These are phyloP conservation scores for Pachyrhizus erosus DNA, from an alignment of 306 rosid genomes.

Conservation along the genomic window DNA sequence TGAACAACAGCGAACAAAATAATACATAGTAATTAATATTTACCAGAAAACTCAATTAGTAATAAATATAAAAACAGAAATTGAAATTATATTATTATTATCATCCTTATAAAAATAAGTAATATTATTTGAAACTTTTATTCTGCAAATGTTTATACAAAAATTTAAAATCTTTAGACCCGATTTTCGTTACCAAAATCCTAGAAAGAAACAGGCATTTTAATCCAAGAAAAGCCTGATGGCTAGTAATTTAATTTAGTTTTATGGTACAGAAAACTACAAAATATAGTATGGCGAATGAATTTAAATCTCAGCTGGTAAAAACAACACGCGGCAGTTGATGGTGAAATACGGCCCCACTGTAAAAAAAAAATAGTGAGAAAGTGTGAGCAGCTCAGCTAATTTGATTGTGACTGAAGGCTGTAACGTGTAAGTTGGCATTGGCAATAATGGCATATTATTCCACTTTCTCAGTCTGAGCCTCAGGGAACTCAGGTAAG, in stretches of 20 bases:
- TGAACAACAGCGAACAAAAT: neutral
- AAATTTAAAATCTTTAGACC: neutral
- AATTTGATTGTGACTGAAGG: conserved; percentile 21
- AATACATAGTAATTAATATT: neutral
- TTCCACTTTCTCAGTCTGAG: conserved; percentile 16
- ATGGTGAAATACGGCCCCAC: neutral
- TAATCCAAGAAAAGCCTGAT: neutral
- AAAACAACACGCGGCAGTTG: neutral
- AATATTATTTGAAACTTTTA: neutral
- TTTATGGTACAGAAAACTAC: neutral
- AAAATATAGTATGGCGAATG: neutral
- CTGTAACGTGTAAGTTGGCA: neutral
- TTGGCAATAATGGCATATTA: neutral
- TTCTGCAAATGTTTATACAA: neutral
- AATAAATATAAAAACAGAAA: no score
- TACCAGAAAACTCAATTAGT: neutral
- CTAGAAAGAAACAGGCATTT: neutral
- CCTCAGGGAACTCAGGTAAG: neutral
- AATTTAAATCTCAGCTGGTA: neutral
- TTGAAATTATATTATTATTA: neutral
- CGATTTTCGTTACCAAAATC: neutral
- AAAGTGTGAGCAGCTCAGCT: neutral
- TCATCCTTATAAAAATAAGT: neutral
- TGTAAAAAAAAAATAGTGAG: neutral
- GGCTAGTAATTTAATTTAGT: neutral